Base-by-base conservation (phyloP, 176 grass and related monocot species). In the Alloteropsis semialata region DNA sequence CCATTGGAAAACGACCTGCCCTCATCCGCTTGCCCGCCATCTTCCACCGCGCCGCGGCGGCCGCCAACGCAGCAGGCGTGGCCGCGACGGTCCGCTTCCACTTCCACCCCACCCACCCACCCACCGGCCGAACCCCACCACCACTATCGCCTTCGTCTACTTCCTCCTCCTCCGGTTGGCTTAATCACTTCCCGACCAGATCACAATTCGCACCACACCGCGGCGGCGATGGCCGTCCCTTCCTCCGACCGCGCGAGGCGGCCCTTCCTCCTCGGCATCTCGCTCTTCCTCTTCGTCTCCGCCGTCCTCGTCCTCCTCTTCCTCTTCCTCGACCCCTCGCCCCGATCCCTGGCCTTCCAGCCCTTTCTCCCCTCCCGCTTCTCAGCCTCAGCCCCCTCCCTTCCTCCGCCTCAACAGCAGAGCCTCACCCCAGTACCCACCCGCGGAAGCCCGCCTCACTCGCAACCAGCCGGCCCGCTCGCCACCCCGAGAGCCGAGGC, bases 261-360 rank as follows among this genome's bases (percentile, higher is more conserved):
- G 21, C 83, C 92, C 33, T 72, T 93, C 88, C 44, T 80, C 65
- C 46, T n/a, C n/a, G n/a, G n/a, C n/a, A n/a, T 87, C 75, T 70
- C 79, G 45, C 84, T 83, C 64, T 78, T 88, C 84, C 57, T 86
- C 41, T 82, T 85, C 80, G 46, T 84, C 83, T 79, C 90, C 71
- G 41, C 88, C 22, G 38, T 88, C 50, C 44, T 84, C 73, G 81
- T 84, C 75, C 41, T 87, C 34, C 27, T 62, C 51, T 84, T 82
- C 75, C 63, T 83, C 89, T 89, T 89, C 90, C 53, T 83, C 75
- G 42, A 72, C 37, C 74, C 81, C 75, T 60, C 74, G 3, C 10
- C 45, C 0, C 32, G 78, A 46, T 69, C 77, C 69, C 86, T 84
- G 57, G 21, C 69, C 75, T 51, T 60, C 38, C n/a, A n/a, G n/a